Base-by-base conservation (phyloP, 2,329 filamentous ascomycete species). In the Penicillium sp. region DNA sequence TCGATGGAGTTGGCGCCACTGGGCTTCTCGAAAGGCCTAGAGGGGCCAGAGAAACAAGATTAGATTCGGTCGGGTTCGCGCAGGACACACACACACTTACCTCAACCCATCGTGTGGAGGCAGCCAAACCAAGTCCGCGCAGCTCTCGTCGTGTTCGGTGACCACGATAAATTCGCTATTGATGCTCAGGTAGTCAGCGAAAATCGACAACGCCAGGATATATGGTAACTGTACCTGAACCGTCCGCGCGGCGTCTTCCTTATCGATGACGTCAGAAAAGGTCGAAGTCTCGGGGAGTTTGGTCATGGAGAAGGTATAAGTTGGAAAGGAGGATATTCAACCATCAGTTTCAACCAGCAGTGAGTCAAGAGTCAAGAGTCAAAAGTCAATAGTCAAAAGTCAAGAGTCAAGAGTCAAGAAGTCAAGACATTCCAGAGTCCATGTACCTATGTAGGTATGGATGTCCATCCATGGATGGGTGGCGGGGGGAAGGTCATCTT, bases 101-200 rank as follows among this genome's bases (percentile, higher is more conserved):
- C 67, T 90, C 85, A 12, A 85, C 78, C 89, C 89, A 93, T 66
- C 89, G 80, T 31, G 86, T 86, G 31, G 81, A 84, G n/a, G 89
- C 83, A 71, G 89, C 84, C 35, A 95, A 72, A 2, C 84, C 83
- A 63, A 88, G 79, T 0, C 91, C 91, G 41, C 84, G 74, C 66
- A 94, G 79, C 71, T 91, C 87, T 48, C 91, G 79, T 43, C 91
- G 83, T 49, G 85, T 82, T 54, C 89, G 83, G 73, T 95, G 90
- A 6, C 91, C 90, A 35, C 91, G 83, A 71, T 92, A 95, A 27
- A 87, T 89, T 64, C 87, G 85, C 78, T 91, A 85, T 41, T 4
- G 29, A 31, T 31, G 10, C 29, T 3, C 10, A 31, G 12, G 4
- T 12, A 8, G 6, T 55, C 37, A 50, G 35, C 21, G 12, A 15